Percentiles rank a stretch among this genome's conserved stretches.
Evolutionary conservation across 2,329 filamentous ascomycete genomes (phyloP).

Genomic region (Dactylellina parvicollis): DNA sequence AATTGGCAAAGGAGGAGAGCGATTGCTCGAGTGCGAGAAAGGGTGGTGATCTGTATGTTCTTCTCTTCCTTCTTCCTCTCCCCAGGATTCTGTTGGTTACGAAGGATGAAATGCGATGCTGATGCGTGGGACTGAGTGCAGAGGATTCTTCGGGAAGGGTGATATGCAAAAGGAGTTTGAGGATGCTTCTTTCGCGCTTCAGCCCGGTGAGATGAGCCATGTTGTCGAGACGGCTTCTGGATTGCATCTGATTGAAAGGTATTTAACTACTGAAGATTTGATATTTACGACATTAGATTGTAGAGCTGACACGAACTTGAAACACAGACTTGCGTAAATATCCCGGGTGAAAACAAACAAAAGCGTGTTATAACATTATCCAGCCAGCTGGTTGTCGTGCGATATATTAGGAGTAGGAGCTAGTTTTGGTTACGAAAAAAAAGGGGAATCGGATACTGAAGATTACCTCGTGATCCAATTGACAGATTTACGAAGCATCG

Average conservation of each 20-base stretch:
- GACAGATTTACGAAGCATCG: too few species aligned
- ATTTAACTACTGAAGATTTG: constrained; percentile 55
- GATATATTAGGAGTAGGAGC: too few species aligned
- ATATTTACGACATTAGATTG: too few species aligned
- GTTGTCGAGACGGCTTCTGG: constrained; percentile 93
- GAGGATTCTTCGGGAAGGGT: constrained; percentile 88
- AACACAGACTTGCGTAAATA: too few species aligned
- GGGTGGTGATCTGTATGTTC: constrained; percentile 79
- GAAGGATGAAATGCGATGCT: neutral
- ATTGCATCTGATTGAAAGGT: constrained; percentile 95
- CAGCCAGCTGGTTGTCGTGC: too few species aligned
- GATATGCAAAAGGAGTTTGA: constrained; percentile 99
- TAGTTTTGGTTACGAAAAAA: too few species aligned
- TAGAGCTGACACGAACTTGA: too few species aligned
- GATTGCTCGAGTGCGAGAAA: constrained; percentile 97
- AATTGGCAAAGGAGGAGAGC: constrained; percentile 86
- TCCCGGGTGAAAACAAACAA: too few species aligned
- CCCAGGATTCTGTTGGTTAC: neutral
- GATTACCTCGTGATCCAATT: too few species aligned
- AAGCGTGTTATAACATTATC: too few species aligned
- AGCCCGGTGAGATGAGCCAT: constrained; percentile 84
- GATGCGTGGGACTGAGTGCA: constrained; percentile 58
- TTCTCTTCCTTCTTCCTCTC: neutral
- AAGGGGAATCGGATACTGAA: too few species aligned
- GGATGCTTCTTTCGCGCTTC: constrained; percentile 89